Base-by-base conservation (phyloP, 1,284 basidiomycete species). In the Sporisorium sorghi region DNA sequence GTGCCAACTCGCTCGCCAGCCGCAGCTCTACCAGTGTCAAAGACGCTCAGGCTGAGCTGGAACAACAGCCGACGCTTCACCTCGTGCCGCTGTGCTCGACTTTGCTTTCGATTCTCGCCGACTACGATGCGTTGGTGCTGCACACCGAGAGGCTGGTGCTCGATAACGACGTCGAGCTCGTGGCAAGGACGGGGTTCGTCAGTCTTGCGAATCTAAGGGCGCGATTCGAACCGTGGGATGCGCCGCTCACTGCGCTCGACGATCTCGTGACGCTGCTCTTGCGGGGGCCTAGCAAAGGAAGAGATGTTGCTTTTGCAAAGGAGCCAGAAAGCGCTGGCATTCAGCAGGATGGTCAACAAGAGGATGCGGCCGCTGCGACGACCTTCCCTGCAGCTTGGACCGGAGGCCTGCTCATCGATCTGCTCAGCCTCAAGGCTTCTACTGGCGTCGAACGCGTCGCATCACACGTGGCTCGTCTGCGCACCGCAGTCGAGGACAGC, bases 1-100 rank as follows among this genome's bases (percentile, higher is more conserved):
- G 61, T 23, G 67, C 62, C 53, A 74, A 74, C 52, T 67, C 67
- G 0, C 60, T 74, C 11, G 43, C 67, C 6, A 59, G 28, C 10
- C 52, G 53, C 43, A 58, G 42, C 33, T 19, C 49, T 8, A 44
- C 40, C 43, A 59, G 40, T 17, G 51, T 32, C 24, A 61, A 58
- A 11, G 57, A 58, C 7, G 58, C 55, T 28, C 61, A 54, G 35
- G 24, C 59, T 6, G 58, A 65, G 47, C 37, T 71, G 6, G 66
- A 70, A 28, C 50, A 57, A 14, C 64, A 75, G 44, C 59, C 60
- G 9, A 77, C 69, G 5, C 53, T 72, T n/a, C 76, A 78, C 23
- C 50, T 78, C 7, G 67, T 71, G 8, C 76, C 76, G 2, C 68
- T 79, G 2, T 76, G 76, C 49, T 65, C 76, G 6, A 73, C 67